Conservation (phyloP, 306 rosid species). For the Trifolium dubium region DNA sequence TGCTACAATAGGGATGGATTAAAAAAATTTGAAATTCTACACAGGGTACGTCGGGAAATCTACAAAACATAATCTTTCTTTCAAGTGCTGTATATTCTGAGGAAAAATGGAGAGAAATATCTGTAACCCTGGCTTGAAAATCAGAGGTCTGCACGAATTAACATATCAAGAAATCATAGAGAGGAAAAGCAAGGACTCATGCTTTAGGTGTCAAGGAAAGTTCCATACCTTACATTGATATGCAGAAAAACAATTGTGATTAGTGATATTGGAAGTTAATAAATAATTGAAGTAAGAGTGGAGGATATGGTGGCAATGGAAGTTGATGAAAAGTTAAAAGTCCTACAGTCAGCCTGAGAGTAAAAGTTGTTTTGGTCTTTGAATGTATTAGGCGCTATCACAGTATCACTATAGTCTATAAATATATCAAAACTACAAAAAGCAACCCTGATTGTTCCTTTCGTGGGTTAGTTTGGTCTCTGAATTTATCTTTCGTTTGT, state of each 20-base stretch:
- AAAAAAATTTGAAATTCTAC: too few species aligned
- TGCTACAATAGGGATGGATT: not conserved
- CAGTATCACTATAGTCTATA: not conserved
- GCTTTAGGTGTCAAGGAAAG: not conserved
- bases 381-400: not conserved
- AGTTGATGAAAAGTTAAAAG: not conserved
- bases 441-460: too few species aligned
- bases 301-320: not conserved
- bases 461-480: not conserved
- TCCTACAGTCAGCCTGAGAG: not conserved
- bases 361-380: not conserved
- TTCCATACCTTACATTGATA: not conserved
- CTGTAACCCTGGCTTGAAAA: not conserved
- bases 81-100: not conserved
- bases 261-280: not conserved
- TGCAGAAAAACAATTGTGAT: not conserved
- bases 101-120: not conserved
- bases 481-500: too few species aligned
- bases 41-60: not conserved
- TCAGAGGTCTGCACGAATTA: not conserved
- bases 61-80: not conserved
- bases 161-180: not conserved
- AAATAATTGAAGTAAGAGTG: too few species aligned
- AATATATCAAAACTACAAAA: not conserved
- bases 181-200: not conserved